Conservation (phyloP, 78 protist genomes). For the Emiliania huxleyi region DNA sequence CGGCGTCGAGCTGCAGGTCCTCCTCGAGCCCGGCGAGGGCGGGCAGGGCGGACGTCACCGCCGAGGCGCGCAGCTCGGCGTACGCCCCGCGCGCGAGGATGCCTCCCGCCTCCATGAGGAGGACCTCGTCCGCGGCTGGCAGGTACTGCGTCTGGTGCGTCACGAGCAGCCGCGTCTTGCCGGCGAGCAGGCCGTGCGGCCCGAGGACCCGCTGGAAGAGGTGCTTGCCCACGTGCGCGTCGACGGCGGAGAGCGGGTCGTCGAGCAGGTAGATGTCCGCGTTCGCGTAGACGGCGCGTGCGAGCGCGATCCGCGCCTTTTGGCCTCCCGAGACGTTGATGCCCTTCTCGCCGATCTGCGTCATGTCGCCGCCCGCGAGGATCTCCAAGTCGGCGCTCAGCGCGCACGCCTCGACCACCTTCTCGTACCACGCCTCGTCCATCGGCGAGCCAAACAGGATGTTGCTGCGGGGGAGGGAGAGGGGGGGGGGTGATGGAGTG, state of each 20-base stretch:
- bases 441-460: not conserved
- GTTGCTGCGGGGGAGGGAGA: no score
- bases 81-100: not conserved
- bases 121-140: not conserved
- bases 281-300: conserved; percentile 87
- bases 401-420: conserved; percentile 41
- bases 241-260: conserved; percentile 83
- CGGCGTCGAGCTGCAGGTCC: not conserved
- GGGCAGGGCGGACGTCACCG: not conserved
- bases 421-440: conserved; percentile 23
- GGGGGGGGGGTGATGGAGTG: no score
- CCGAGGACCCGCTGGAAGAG: not conserved
- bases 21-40: not conserved
- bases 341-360: conserved; percentile 66
- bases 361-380: conserved; percentile 65
- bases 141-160: conserved; percentile 37
- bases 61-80: not conserved
- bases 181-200: not conserved
- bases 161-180: not conserved
- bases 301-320: conserved; percentile 75
- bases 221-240: conserved; percentile 74
- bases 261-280: conserved; percentile 69
- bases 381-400: conserved; percentile 43
- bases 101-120: not conserved
- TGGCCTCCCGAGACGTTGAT: conserved; percentile 83